Evolutionary conservation across 2,329 filamentous ascomycete species (phyloP), one percentile per base, ranked within the genome.

Genomic region (Huntiella bhutanensis): DNA sequence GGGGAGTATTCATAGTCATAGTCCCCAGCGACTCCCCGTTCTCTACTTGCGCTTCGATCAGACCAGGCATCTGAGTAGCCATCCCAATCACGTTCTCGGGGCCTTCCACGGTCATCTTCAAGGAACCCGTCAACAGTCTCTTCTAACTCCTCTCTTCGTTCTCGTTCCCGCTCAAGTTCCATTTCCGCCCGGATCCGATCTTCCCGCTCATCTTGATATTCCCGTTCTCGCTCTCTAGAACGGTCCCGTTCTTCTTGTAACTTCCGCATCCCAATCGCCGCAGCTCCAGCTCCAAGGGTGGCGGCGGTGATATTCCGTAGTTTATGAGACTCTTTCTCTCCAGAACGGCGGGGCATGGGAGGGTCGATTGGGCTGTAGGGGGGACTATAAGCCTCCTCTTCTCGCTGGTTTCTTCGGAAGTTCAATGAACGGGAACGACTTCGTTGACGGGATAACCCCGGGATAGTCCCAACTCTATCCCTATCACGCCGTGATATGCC

Each of bases 261-360:
- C 54, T 75, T 71, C 55, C 77, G 77, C 48, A 79, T 65, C 0
- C 75, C 74, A 48, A 79, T 68, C 4, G 74, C 75, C 0, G 75
- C 73, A 4, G 75, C 75, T 5, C 71, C 73, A 3, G 68, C 68
- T 4, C 65, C 69, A n/a, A 67, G 62, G 4, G 67, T 69, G 1
- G 69, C 73, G 3, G 67, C 66, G 12, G 73, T 71, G 53, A 75
- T 61, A 45, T 76, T 63, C 38, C 72, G 64, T 15, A 77, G 56
- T 45, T 71, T 77, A 52, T 62, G 64, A 53, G 71, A 77, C 49
- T 72, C 63, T 54, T 69, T 49, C 32, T 36, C 34, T 17, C 37
- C 41, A 11, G 15, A 15, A 6, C 34, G 33, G 10, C 32, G 19
- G 39, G 49, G 44, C 40, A 43, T 33, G 34, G 40, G 33, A 16